Evolutionary conservation across 257 asterid species (phyloP), one percentile per base, ranked within the genome.

Genomic region (Solanum bukasovii): DNA sequence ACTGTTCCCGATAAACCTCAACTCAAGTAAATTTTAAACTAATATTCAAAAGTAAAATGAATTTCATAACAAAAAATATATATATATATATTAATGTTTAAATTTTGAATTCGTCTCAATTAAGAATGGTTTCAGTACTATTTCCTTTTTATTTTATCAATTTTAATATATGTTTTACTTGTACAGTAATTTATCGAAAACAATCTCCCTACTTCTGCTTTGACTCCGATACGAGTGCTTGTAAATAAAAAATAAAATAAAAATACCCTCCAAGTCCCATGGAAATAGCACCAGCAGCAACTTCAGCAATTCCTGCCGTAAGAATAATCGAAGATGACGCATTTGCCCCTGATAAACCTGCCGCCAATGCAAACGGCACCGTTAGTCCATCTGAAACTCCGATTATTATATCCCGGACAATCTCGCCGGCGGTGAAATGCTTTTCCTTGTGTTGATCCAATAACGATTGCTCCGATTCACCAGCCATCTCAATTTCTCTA

Each of bases 231-330:
- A 52, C 4, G 4, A 52, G n/a, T 6, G 63, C 63, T 18, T 52
- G 63, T 52, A 52, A 52, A 49, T 59, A 4, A 20, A 8, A 25
- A 11, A 18, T 4, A 13, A 8, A 4, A 34, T 6, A 21, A 75
- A 75, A 4, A n/a, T 91, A 97, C 99, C 99, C 99, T 89, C 99
- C 99, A 56, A 97, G 99, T 31, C 99, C 99, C 99, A 97, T 97
- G 91, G 99, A 96, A 83, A 97, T 96, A 88, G 98, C 99, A 18
- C 99, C 99, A 29, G 99, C 99, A 46, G 98, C 98, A 81, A 97
- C 98, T 93, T 96, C 98, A 2, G 99, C 99, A 0, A 94, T 90
- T 6, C 99, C 99, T 65, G 99, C 99, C 25, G 99, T 97, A 90
- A 97, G 95, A 65, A 97, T 94, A 87, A 97, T 94, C 82, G 98